phyloP scores from a whole-genome alignment of 2,329 filamentous ascomycete genomes.

The Colletotrichum trifolii region DNA sequence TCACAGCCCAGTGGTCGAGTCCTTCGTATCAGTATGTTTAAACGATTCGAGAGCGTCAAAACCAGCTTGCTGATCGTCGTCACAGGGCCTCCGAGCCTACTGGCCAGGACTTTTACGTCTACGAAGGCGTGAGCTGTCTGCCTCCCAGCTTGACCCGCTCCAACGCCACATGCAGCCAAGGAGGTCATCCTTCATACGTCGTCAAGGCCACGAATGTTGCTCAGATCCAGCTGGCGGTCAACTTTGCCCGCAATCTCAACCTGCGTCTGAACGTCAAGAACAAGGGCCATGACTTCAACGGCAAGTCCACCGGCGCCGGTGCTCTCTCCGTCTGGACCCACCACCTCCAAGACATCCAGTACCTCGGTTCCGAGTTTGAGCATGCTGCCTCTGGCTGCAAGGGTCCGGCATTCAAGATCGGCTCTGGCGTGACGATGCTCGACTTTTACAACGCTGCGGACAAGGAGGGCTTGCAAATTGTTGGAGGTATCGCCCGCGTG shows the following conservation, averaged over 20 bases:
- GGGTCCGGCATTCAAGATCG: constrained; percentile 43
- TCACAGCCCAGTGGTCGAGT: constrained; percentile 42
- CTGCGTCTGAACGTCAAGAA: constrained; percentile 52
- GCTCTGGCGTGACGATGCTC: constrained; percentile 42
- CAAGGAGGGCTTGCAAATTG: constrained; percentile 40
- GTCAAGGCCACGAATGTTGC: constrained; percentile 39
- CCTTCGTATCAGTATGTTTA: constrained; percentile 53
- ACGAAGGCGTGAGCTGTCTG: constrained; percentile 55
- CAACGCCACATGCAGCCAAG: constrained; percentile 38
- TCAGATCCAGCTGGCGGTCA: constrained; percentile 38
- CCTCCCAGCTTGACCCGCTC: constrained; percentile 22
- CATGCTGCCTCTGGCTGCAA: constrained; percentile 34
- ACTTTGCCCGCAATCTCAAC: constrained; percentile 41
- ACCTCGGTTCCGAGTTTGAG: constrained; percentile 39
- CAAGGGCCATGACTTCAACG: constrained; percentile 30
- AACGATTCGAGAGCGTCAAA: constrained; percentile 58
- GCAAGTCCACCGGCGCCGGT: constrained; percentile 11
- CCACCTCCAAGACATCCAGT: constrained; percentile 6
- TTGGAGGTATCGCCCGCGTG: constrained; percentile 54
- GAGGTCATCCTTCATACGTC: constrained; percentile 40
- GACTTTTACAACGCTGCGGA: constrained; percentile 41
- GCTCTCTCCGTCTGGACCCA: constrained; percentile 23
- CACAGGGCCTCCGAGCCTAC: constrained; percentile 45
- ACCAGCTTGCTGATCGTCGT: not conserved
- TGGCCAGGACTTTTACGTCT: constrained; percentile 65